Percentiles rank a stretch among this genome's conserved stretches.
Conservation (phyloP, 257 asterid genomes). For the Solanum tacnaense region DNA sequence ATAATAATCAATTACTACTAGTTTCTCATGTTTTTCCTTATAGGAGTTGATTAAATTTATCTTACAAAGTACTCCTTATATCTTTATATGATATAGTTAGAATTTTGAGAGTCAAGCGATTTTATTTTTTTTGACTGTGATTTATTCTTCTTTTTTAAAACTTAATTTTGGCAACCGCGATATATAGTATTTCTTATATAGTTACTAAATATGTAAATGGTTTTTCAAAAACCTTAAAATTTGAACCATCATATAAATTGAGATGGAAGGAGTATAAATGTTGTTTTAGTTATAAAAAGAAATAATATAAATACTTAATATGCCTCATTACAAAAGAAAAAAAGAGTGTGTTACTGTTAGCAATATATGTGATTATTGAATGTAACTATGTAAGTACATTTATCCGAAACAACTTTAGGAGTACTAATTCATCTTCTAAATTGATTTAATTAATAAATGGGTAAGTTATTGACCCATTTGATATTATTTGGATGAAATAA, state of each 20-base stretch:
- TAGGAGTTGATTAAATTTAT: not conserved
- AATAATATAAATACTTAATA: not conserved
- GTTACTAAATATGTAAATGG: not conserved
- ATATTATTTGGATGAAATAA: not conserved
- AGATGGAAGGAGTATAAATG: not conserved
- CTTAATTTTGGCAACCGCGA: not conserved
- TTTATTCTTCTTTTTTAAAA: not conserved
- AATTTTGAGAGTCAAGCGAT: not conserved
- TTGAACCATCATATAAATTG: no score
- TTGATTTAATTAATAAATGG: no score
- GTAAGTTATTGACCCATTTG: not conserved
- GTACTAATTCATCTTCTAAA: not conserved
- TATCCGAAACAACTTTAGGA: not conserved
- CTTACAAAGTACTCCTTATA: not conserved
- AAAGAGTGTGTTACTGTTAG: not conserved
- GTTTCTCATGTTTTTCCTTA: not conserved
- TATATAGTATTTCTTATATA: not conserved
- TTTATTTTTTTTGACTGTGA: not conserved
- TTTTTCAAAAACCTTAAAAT: not conserved
- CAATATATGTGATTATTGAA: not conserved
- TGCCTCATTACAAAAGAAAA: not conserved
- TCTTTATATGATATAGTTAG: not conserved
- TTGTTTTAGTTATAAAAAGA: not conserved
- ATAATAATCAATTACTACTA: not conserved
- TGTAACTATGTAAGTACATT: not conserved